phyloP scores from a whole-genome alignment of 768 basidiomycete species.

The Agrocybe praecox region DNA sequence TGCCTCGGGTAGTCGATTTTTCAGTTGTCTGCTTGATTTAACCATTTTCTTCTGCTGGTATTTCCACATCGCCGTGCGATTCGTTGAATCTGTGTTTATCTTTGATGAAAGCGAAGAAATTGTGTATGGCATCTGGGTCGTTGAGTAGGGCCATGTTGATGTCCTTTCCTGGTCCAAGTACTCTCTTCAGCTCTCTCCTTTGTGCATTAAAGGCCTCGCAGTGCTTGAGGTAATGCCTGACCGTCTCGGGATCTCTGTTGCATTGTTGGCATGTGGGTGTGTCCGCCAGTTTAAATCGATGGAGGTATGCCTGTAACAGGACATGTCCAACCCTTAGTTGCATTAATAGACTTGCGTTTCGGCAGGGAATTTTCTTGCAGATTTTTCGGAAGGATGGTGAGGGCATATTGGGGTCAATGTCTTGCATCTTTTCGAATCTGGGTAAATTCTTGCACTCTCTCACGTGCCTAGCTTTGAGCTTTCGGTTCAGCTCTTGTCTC shows the following conservation, averaged over 20 bases:
- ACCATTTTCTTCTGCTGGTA: too few species aligned
- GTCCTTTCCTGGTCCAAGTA: not conserved
- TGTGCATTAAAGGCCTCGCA: slow-evolving; percentile 25
- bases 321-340: slow-evolving; percentile 34
- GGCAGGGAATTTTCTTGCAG: slow-evolving; percentile 2
- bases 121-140: not conserved
- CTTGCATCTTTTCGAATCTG: slow-evolving; percentile 3
- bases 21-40: too few species aligned
- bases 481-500: slow-evolving; percentile 11
- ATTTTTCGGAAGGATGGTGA: slow-evolving; percentile 15
- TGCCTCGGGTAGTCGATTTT: too few species aligned
- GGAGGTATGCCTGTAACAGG: slow-evolving; percentile 30
- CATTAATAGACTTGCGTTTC: slow-evolving; percentile 22
- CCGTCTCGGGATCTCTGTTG: slow-evolving; percentile 22
- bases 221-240: slow-evolving; percentile 28
- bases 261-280: slow-evolving; percentile 28
- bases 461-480: slow-evolving; percentile 13
- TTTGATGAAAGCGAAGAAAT: not conserved
- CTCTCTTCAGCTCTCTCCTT: not conserved
- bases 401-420: slow-evolving; percentile 12
- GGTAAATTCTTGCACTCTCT: slow-evolving; percentile 8
- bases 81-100: not conserved
- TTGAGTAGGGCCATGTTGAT: not conserved
- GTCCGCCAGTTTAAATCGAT: slow-evolving; percentile 23
- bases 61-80: not conserved